These are phyloP conservation scores for Mycosphaerella arachidis DNA, from an alignment of 2,329 filamentous ascomycete species.

Conservation along the genomic window DNA sequence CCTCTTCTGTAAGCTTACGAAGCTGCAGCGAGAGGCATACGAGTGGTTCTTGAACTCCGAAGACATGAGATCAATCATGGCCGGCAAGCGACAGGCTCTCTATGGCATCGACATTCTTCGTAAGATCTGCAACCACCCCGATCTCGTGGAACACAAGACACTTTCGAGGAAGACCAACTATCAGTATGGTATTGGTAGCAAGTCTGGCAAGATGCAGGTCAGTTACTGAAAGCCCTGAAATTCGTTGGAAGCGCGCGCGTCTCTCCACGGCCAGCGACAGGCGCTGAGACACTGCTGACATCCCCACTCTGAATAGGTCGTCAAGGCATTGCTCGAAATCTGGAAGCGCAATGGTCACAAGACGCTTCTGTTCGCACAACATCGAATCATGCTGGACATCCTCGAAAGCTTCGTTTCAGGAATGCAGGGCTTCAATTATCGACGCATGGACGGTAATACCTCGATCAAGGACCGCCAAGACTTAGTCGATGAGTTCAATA, in stretches of 20 bases:
- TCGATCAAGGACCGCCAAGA: slow-evolving; percentile 81
- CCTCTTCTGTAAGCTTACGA: slow-evolving; percentile 87
- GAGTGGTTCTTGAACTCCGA: slow-evolving; percentile 74
- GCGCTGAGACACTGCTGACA: too few relatives aligned
- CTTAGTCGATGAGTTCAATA: slow-evolving; percentile 91
- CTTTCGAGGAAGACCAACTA: slow-evolving; percentile 60
- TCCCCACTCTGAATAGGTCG: slow-evolving; percentile 47
- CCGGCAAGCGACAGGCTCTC: slow-evolving; percentile 69
- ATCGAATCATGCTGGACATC: slow-evolving; percentile 92
- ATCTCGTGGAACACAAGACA: slow-evolving; percentile 67
- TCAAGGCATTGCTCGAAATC: slow-evolving; percentile 77
- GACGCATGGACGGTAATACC: slow-evolving; percentile 91
- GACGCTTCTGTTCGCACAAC: slow-evolving; percentile 86
- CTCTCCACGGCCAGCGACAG: too few relatives aligned
- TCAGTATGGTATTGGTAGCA: slow-evolving; percentile 69
- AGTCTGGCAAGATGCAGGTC: slow-evolving; percentile 86
- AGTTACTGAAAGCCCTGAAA: too few relatives aligned
- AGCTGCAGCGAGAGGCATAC: slow-evolving; percentile 73
- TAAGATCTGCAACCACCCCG: slow-evolving; percentile 97
- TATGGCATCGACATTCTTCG: slow-evolving; percentile 88
- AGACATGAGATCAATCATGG: slow-evolving; percentile 79
- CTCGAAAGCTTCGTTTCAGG: slow-evolving; percentile 73
- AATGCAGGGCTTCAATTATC: slow-evolving; percentile 66
- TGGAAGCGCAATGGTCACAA: slow-evolving; percentile 95
- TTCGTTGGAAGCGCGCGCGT: too few relatives aligned